These are phyloP conservation scores for Penicillium soppii DNA, from an alignment of 495 filamentous ascomycete species.

Conservation along the genomic window DNA sequence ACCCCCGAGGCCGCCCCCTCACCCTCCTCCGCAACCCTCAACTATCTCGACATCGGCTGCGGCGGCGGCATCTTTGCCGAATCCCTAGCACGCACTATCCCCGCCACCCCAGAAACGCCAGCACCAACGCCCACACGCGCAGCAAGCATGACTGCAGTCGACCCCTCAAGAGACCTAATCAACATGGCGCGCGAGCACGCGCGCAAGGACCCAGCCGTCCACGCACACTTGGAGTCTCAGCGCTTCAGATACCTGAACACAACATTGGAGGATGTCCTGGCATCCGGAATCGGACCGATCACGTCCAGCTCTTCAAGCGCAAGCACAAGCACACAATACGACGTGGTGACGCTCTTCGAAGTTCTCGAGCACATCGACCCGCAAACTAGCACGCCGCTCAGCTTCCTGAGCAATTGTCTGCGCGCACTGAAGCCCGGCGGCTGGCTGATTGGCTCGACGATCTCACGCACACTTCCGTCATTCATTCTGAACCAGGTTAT, in stretches of 20 bases:
- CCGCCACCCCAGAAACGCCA: conserved; percentile 44
- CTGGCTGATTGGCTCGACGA: conserved; percentile 89
- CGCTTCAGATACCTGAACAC: conserved; percentile 70
- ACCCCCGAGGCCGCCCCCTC: conserved; percentile 14
- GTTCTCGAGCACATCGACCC: conserved; percentile 84
- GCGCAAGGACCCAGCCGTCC: conserved; percentile 58
- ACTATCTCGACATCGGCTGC: conserved; percentile 91
- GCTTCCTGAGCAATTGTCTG: conserved; percentile 68
- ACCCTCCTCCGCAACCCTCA: conserved; percentile 37
- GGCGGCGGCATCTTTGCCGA: conserved; percentile 97
- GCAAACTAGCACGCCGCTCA: conserved; percentile 51
- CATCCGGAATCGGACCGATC: background rate
- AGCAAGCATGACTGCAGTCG: conserved; percentile 73
- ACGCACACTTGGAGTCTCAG: conserved; percentile 43
- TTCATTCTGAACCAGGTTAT: conserved; percentile 91
- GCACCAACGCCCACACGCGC: conserved; percentile 57
- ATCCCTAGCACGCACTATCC: conserved; percentile 71
- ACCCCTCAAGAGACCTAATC: conserved; percentile 78
- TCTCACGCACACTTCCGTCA: conserved; percentile 80
- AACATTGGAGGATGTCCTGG: conserved; percentile 65
- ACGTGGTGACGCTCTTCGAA: conserved; percentile 86
- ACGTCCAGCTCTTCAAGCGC: background rate
- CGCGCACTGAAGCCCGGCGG: conserved; percentile 83
- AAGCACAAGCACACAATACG: conserved; percentile 44
- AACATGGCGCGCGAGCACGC: conserved; percentile 75